A percentile compares a stretch with the other conserved stretches of the same genome.
Conservation (phyloP, 2,329 filamentous ascomycete species). For the Aureobasidium zeae region DNA sequence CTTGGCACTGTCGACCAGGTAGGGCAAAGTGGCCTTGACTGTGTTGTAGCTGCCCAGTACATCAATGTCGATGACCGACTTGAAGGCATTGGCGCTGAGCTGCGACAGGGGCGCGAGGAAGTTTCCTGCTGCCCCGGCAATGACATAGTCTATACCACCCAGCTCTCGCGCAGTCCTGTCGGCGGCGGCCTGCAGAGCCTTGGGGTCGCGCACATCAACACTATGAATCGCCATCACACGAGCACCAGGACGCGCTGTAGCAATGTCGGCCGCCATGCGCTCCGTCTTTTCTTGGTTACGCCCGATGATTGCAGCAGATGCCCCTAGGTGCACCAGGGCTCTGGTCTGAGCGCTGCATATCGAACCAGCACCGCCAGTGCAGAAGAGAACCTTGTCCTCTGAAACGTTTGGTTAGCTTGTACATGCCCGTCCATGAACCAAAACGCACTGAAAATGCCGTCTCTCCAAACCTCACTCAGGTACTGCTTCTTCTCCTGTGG, state of each 20-base stretch:
- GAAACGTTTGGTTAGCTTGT: constrained; percentile 6
- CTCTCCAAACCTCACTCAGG: constrained; percentile 73
- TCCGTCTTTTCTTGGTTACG: constrained; percentile 85
- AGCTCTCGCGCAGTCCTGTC: constrained; percentile 73
- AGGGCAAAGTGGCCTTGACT: constrained; percentile 78
- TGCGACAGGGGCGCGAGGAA: constrained; percentile 80
- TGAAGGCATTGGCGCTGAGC: constrained; percentile 83
- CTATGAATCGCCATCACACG: constrained; percentile 79
- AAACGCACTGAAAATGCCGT: constrained; percentile 71
- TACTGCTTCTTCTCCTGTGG: constrained; percentile 63
- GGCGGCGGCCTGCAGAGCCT: constrained; percentile 63
- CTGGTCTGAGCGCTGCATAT: constrained; percentile 93
- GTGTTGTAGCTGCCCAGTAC: constrained; percentile 91
- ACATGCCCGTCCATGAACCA: background rate
- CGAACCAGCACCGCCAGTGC: constrained; percentile 84
- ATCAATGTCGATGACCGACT: constrained; percentile 92
- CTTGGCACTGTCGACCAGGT: constrained; percentile 65
- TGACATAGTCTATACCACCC: constrained; percentile 83
- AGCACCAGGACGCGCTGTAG: constrained; percentile 64
- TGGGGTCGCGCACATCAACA: constrained; percentile 57
- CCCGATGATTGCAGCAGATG: constrained; percentile 88
- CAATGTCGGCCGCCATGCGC: constrained; percentile 68
- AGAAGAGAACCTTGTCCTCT: constrained; percentile 87
- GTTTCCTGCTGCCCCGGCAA: constrained; percentile 92
- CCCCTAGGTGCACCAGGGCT: constrained; percentile 81